Evolutionary conservation across 495 filamentous ascomycete genomes (phyloP).

Genomic region (Tuber aestivum): DNA sequence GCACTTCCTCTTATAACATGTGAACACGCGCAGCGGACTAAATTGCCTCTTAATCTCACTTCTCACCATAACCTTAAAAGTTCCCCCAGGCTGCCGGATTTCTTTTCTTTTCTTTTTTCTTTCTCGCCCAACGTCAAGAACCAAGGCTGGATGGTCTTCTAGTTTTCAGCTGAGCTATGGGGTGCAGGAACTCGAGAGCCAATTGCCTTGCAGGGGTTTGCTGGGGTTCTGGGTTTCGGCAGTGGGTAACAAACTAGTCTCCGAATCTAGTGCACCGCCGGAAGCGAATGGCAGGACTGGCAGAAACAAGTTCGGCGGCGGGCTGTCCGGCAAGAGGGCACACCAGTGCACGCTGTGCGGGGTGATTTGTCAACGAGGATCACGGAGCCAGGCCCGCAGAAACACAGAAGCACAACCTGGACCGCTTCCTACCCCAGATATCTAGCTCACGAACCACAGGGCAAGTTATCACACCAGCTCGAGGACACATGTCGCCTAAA

Average conservation of each 20-base stretch:
- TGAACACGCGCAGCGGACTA: background rate
- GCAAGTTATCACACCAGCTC: background rate
- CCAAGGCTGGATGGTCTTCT: background rate
- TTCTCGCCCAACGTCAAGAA: background rate
- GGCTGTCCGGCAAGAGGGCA: background rate
- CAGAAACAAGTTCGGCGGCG: background rate
- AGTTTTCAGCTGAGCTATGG: background rate
- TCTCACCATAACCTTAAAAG: background rate
- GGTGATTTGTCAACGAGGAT: background rate
- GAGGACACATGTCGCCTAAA: background rate
- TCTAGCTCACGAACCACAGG: background rate
- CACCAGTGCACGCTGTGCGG: background rate
- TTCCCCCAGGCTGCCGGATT: background rate
- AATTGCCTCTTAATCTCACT: background rate
- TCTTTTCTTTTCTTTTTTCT: background rate
- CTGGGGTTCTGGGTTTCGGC: background rate
- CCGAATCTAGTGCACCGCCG: background rate
- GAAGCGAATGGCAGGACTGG: too few relatives aligned
- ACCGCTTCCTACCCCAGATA: background rate
- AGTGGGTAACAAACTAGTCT: background rate
- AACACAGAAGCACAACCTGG: background rate
- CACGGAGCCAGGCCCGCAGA: background rate
- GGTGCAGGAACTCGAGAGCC: background rate
- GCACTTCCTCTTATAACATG: background rate
- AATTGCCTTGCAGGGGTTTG: background rate